Base-by-base conservation (phyloP, 208 protist genomes). In the Crithidia fasciculata region DNA sequence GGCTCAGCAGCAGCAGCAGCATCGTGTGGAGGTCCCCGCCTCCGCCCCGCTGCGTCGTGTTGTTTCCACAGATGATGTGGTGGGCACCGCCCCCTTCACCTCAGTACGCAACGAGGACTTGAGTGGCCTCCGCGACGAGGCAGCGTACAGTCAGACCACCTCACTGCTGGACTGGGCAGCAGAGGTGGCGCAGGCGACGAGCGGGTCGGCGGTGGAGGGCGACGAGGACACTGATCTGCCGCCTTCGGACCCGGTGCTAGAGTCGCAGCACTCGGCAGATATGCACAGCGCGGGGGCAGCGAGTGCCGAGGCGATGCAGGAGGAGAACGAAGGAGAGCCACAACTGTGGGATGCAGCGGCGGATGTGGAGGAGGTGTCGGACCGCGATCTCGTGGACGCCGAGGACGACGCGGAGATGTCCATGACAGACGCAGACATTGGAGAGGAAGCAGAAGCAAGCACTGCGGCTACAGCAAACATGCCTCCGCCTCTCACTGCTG, bases 281-380 rank as follows among this genome's bases (percentile, higher is more conserved):
- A 49, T 15, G 12, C 9, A 49, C 45, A 13, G 9, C 7, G 7
- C 45, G 12, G 9, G 9, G 12, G 45, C 45, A 49, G 7, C 45
- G 45, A 13, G 9, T 15, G 45, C 45, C 7, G 45, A 49, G 12
- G 45, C 7, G 12, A 49, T 18, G 15, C 8, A 12, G n/a, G 16
- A 55, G 15, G 50, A 55, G 16, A 15, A 55, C 15, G 45, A 12
- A 19, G 49, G 12, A n/a, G 45, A 57, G 4, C 15, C 45, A 37
- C 8, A 57, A 3, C 8, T 57, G 49, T 37, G 15, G 39, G 62
- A 68, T 16, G 62, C 57, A 13, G 62, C 55, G 36, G 36, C 37
- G 39, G 62, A 68, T 16, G 62, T 68, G 36, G 62, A 68, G 36
- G 62, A 55, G 37, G 19, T 68, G 36, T 68, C 62, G 4, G 62